phyloP scores from a whole-genome alignment of 805 yeast genomes.

The Teunomyces lycoperdinae region DNA sequence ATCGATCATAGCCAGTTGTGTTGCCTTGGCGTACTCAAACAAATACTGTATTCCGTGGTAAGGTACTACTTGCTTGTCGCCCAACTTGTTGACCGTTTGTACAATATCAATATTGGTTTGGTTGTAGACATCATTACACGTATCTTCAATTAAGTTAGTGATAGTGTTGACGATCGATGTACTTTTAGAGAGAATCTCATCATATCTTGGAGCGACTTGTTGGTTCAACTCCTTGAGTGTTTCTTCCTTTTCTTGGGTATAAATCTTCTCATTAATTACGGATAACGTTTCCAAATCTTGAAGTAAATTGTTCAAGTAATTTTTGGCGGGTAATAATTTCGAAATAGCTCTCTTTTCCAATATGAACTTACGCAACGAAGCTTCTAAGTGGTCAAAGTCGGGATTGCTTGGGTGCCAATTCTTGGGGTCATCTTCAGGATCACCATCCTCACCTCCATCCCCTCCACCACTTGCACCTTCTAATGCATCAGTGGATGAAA shows the following conservation, averaged over 20 bases:
- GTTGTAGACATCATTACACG: conserved; percentile 58
- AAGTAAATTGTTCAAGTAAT: conserved; percentile 69
- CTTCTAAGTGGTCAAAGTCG: conserved; percentile 80
- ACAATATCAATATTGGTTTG: conserved; percentile 54
- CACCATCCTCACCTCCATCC: conserved; percentile 28
- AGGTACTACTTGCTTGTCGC: conserved; percentile 49
- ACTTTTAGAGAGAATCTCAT: conserved; percentile 50
- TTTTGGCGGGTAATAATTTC: conserved; percentile 89
- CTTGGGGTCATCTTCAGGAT: conserved; percentile 30
- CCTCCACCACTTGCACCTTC: conserved; percentile 32
- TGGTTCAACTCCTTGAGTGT: conserved; percentile 47
- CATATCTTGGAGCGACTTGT: conserved; percentile 62
- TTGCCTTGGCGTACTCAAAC: conserved; percentile 64
- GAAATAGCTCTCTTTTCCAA: conserved; percentile 87
- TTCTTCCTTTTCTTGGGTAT: conserved; percentile 47
- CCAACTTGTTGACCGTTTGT: conserved; percentile 50
- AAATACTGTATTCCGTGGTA: conserved; percentile 64
- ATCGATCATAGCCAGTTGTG: conserved; percentile 66
- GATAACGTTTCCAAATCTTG: conserved; percentile 63
- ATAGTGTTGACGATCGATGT: conserved; percentile 55
- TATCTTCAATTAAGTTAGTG: conserved; percentile 59
- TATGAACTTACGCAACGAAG: conserved; percentile 79
- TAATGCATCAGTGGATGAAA: conserved; percentile 58
- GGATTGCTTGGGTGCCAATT: conserved; percentile 43
- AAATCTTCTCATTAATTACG: conserved; percentile 56